Percentiles rank a stretch among this genome's conserved stretches.
Conservation (phyloP, 2,329 filamentous ascomycete genomes). For the Stachybotrys elegans region DNA sequence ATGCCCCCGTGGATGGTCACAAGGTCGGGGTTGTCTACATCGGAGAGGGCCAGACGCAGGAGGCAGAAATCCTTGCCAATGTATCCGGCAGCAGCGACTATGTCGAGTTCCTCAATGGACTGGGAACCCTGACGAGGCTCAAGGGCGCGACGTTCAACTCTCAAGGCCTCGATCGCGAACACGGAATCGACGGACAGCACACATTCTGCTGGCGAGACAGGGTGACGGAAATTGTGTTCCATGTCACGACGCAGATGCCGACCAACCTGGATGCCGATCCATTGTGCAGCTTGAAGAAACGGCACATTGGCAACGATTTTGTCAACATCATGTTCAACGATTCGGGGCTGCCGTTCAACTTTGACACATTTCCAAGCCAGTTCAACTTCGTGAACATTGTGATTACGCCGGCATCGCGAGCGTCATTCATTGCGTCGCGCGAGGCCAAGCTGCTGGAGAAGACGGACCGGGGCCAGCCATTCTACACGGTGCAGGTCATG, state of each 20-base stretch:
- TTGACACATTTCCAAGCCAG: constrained; percentile 87
- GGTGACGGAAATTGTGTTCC: constrained; percentile 92
- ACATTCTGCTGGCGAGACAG: constrained; percentile 93
- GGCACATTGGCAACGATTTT: constrained; percentile 94
- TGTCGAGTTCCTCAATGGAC: constrained; percentile 72
- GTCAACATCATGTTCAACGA: constrained; percentile 99
- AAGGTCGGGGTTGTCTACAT: constrained; percentile 95
- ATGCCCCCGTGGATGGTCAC: constrained; percentile 86
- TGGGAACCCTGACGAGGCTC: constrained; percentile 77
- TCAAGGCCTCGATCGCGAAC: constrained; percentile 77
- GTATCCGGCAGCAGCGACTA: constrained; percentile 84
- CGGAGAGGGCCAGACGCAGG: constrained; percentile 76
- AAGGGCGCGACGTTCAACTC: constrained; percentile 86
- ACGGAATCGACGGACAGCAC: constrained; percentile 77
- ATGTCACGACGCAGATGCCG: constrained; percentile 96
- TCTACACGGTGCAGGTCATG: constrained; percentile 87
- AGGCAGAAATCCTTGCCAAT: constrained; percentile 82
- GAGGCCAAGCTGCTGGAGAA: constrained; percentile 27
- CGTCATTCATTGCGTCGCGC: constrained; percentile 66
- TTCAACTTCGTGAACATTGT: constrained; percentile 98
- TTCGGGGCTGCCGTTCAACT: constrained; percentile 81
- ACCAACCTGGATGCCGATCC: constrained; percentile 74
- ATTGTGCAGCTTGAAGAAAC: constrained; percentile 78
- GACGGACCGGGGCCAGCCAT: constrained; percentile 41
- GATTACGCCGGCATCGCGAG: constrained; percentile 79